A percentile compares a stretch with the other conserved stretches of the same genome.
These are phyloP conservation scores for Trichoderma koningiopsis DNA, from an alignment of 2,329 filamentous ascomycete species.

Conservation along the genomic window DNA sequence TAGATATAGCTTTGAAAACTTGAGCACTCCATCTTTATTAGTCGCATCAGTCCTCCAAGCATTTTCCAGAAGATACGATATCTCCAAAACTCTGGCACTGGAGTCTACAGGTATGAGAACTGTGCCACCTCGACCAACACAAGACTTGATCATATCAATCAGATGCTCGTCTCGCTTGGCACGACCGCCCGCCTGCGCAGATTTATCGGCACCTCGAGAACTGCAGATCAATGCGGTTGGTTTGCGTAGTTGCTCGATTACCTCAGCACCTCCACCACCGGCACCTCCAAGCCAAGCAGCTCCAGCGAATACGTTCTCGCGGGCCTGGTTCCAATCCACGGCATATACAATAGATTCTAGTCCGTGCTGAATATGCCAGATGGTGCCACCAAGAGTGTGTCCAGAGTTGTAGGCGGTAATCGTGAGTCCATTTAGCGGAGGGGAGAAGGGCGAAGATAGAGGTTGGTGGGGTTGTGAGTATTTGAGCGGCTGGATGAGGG, in stretches of 20 bases:
- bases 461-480: slow-evolving; percentile 97
- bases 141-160: slow-evolving; percentile 77
- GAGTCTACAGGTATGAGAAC: slow-evolving; percentile 94
- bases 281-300: slow-evolving; percentile 90
- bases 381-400: slow-evolving; percentile 92
- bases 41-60: slow-evolving; percentile 74
- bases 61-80: slow-evolving; percentile 90
- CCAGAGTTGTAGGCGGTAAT: slow-evolving; percentile 97
- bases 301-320: slow-evolving; percentile 90
- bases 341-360: slow-evolving; percentile 97
- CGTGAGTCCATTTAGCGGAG: slow-evolving; percentile 84
- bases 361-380: slow-evolving; percentile 98
- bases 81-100: slow-evolving; percentile 87
- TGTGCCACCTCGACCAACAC: slow-evolving; percentile 80
- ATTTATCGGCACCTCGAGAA: slow-evolving; percentile 74
- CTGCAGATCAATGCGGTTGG: slow-evolving; percentile 94
- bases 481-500: slow-evolving; percentile 86
- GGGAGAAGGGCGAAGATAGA: slow-evolving; percentile 81
- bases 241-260: slow-evolving; percentile 90
- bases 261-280: slow-evolving; percentile 78
- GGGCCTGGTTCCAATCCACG: slow-evolving; percentile 97
- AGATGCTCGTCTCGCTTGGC: slow-evolving; percentile 84
- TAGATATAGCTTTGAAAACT: slow-evolving; percentile 69
- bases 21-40: slow-evolving; percentile 54
- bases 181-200: slow-evolving; percentile 70